Percentiles rank a stretch among this genome's conserved stretches.
phyloP scores from a whole-genome alignment of 2,329 filamentous ascomycete species.

The Akanthomyces lecanii region DNA sequence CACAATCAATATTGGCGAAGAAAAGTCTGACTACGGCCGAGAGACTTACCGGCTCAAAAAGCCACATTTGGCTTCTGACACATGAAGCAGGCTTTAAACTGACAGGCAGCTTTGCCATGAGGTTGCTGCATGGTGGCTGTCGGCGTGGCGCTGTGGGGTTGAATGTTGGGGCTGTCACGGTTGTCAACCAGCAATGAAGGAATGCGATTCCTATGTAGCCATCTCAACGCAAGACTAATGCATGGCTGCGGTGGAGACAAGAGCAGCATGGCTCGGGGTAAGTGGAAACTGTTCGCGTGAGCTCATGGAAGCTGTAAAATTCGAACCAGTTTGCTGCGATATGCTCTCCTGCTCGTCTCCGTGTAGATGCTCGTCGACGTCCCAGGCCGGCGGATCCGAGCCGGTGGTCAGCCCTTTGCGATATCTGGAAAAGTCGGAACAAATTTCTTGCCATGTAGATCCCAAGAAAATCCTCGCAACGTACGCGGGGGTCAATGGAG shows the following conservation, averaged over 20 bases:
- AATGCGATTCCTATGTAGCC: not conserved
- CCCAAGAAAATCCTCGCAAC: not conserved
- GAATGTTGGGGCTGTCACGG: not conserved
- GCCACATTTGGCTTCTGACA: not conserved
- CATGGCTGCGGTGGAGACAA: not conserved
- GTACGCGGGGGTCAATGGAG: not conserved
- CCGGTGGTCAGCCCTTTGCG: not conserved
- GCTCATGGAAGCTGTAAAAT: not conserved
- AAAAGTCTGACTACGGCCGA: not conserved
- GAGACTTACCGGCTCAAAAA: not conserved
- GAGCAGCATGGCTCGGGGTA: not conserved
- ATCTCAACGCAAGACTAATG: not conserved
- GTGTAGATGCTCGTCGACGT: not conserved
- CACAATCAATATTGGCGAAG: not conserved
- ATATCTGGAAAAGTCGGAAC: not conserved
- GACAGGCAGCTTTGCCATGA: too few relatives aligned
- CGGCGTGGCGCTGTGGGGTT: slow-evolving; percentile 11
- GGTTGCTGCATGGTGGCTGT: slow-evolving; percentile 3
- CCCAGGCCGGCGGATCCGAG: not conserved
- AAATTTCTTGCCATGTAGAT: not conserved
- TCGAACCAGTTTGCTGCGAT: too few relatives aligned
- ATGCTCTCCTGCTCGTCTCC: too few relatives aligned
- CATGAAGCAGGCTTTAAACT: not conserved
- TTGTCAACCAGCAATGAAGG: not conserved
- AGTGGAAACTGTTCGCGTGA: not conserved